These are phyloP conservation scores for Pisolithus orientalis DNA, from an alignment of 768 basidiomycete species.

Conservation along the genomic window DNA sequence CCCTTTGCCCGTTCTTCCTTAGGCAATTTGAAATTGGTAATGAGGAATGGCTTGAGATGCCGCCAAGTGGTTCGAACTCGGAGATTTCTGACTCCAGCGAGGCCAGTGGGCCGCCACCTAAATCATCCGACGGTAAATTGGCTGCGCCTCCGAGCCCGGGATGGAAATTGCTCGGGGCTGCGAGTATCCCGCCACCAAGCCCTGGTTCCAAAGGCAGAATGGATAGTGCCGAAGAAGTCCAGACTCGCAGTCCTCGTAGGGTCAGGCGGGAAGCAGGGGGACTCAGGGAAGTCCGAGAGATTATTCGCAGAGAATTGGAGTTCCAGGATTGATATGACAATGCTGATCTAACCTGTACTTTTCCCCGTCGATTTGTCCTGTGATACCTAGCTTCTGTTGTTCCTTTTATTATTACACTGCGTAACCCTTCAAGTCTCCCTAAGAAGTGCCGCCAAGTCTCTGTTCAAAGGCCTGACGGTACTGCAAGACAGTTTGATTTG, in stretches of 20 bases:
- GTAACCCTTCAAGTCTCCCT: background rate
- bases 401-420: background rate
- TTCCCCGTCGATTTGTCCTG: constrained; percentile 16
- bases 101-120: constrained; percentile 31
- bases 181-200: constrained; percentile 34
- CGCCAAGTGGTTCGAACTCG: constrained; percentile 18
- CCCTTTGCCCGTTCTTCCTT: constrained; percentile 78
- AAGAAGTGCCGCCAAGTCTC: background rate
- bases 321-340: constrained; percentile 43
- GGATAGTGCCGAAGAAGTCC: constrained; percentile 55
- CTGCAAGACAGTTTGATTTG: constrained; percentile 44
- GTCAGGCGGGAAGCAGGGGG: constrained; percentile 70
- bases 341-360: constrained; percentile 16
- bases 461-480: constrained; percentile 41
- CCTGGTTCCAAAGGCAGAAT: constrained; percentile 46
- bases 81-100: constrained; percentile 12
- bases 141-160: constrained; percentile 34
- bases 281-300: constrained; percentile 73
- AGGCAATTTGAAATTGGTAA: constrained; percentile 55
- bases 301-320: constrained; percentile 75
- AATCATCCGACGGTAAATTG: constrained; percentile 18
- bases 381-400: constrained; percentile 10
- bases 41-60: constrained; percentile 48
- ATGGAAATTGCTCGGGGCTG: constrained; percentile 22
- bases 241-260: constrained; percentile 64